Evolutionary conservation across 371 early-diverging fungal genomes (phyloP).

Genomic region (Actinomortierella wolfii): DNA sequence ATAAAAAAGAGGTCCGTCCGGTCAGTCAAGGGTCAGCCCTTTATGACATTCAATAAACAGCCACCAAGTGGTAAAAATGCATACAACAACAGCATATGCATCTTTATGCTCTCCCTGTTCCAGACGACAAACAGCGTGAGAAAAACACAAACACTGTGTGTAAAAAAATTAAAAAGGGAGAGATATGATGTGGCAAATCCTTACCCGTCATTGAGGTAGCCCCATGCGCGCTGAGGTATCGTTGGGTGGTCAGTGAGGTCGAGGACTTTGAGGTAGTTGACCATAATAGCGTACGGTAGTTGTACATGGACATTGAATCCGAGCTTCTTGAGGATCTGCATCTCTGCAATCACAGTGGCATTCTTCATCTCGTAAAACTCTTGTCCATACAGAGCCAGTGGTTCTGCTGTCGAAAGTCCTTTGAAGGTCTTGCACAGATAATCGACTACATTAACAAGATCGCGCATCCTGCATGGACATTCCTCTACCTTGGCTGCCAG

Average conservation of each 20-base stretch:
- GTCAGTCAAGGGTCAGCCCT: too few species aligned
- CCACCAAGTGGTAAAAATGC: not conserved
- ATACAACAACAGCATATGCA: not conserved
- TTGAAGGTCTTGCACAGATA: constrained; percentile 56
- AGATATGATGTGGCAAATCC: too few species aligned
- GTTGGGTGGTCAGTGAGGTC: constrained; percentile 74
- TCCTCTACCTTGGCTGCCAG: constrained; percentile 94
- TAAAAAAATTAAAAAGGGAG: not conserved
- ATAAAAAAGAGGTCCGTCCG: too few species aligned
- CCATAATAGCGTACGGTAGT: constrained; percentile 90
- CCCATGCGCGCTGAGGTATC: constrained; percentile 86
- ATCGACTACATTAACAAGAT: constrained; percentile 81
- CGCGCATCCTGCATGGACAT: constrained; percentile 70
- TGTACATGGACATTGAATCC: constrained; percentile 97
- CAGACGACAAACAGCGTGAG: too few species aligned
- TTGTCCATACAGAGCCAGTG: constrained; percentile 30
- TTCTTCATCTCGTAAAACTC: constrained; percentile 76
- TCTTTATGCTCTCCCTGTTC: too few species aligned
- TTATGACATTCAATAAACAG: constrained; percentile 1
- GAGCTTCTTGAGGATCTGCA: constrained; percentile 83
- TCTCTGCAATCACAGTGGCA: constrained; percentile 79
- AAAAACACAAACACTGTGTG: too few species aligned
- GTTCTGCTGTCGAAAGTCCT: constrained; percentile 43
- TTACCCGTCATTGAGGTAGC: constrained; percentile 87
- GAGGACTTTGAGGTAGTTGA: constrained; percentile 88